Evolutionary conservation across 192 early-diverging fungal genomes (phyloP), one percentile per base, ranked within the genome.

Genomic region (Linnemannia elongata): DNA sequence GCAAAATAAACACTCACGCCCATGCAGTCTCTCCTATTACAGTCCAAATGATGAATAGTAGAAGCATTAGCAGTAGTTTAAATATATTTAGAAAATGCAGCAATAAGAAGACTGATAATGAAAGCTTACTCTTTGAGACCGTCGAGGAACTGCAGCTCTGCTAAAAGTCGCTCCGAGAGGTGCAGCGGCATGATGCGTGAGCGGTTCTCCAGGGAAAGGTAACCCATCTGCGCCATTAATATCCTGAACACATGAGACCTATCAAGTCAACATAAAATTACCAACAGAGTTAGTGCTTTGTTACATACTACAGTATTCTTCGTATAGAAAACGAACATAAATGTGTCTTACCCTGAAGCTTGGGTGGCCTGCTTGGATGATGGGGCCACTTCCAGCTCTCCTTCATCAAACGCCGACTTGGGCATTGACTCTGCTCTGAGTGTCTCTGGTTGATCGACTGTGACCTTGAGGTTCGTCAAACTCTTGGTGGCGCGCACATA

Each of bases 171-270:
- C 38, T 96, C 94, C 6, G 94, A 91, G 15, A 96, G 90, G n/a
- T 79, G 81, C 39, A 97, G 75, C 6, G 95, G 95, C 33, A 91
- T 89, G 42, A 97, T 81, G 35, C 90, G 91, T 18, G 90, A 88
- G 42, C 92, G 85, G 69, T 90, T 93, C 47, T 95, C 91, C 0
- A 92, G 78, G 10, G 89, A 84, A 1, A 97, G 85, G 42, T 91
- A 94, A 20, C 96, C 96, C 44, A 94, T 81, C 33, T 94, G 93
- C 6, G 93, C 85, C 69, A 96, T 82, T 49, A 96, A 89, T 33
- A 95, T 77, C 52, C 96, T 81, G 75, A 93, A 93, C 36, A 79
- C 89, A 47, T 89, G 82, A 4, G 92, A 83, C 24, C 92, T 94
- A 49, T 80, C 20, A 9, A 35, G 42, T 27, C 49, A 75, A 1